Base-by-base conservation (phyloP, 148 eudicot genomes). In the Arctostaphylos glauca region DNA sequence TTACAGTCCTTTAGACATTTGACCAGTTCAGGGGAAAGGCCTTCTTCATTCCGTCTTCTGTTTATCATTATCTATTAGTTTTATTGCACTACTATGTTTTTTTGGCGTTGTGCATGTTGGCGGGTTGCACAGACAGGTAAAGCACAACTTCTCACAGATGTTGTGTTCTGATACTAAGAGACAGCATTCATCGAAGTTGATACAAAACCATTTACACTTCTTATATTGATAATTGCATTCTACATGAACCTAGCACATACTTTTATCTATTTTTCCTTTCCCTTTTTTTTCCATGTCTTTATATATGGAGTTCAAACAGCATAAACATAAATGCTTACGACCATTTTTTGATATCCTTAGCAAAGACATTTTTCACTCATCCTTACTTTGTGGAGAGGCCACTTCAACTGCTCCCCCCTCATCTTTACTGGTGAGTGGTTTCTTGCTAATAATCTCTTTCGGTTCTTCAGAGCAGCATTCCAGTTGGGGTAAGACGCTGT, bases 341-440 rank as follows among this genome's bases (percentile, higher is more conserved):
- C 21, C 59, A 31, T 79, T 46, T 43, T 14, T 9, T 47, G 56
- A 13, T 18, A n/a, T 46, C n/a, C 55, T 60, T 43, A 47, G 16
- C 73, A 79, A 64, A 59, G 47, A 21, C 43, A 47, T 60, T 19
- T 77, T 64, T 58, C 4, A 50, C 58, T 79, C 53, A 49, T 64
- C 48, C 56, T 59, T 31, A 31, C 0, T 0, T 44, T 59, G 38
- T 44, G 50, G 50, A 58, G 73, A 47, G 19, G 23, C 55, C 56
- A 47, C 23, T 19, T n/a, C 5, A 16, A 58, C 13, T 79, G 81
- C 44, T 60, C 62, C 21, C 21, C 80, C 23, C 68, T 5, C 38
- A 3, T 19, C 31, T 44, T 6, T 19, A 16, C 25, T 16, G 23
- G 43, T 44, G 41, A 52, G 9, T 21, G 46, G 48, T 8, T 55